Base-by-base conservation (phyloP, 352 stramenopile species). In the Globisporangium okanoganense region DNA sequence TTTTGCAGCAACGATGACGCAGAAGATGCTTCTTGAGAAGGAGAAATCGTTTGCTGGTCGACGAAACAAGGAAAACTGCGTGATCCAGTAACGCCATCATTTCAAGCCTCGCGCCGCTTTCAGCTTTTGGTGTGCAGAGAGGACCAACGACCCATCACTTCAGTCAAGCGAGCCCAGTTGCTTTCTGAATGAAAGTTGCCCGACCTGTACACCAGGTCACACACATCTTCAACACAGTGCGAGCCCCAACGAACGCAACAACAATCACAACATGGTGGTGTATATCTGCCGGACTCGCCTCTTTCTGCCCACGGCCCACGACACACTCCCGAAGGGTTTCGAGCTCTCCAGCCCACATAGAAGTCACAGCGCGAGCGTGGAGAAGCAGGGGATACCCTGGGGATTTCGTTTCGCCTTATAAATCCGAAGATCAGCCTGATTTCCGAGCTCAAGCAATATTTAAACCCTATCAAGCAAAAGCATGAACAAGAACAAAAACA, bases 21-120 rank as follows among this genome's bases (percentile, higher is more conserved):
- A 92, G 59, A 90, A 88, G 60, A 84, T 78, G 64, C 61, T 92
- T 31, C 84, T 92, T 56, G 83, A 92, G 63, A 86, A 84, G 49
- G 83, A 92, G 52, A 90, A 88, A 61, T 86, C 79, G 54, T 71
- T 91, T 38, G 73, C 72, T 38, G 79, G 81, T 24, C 74, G 80
- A 49, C 79, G 83, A 47, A 88, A 78, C 68, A 92, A 92, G 62
- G 83, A 92, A 48, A 92, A 92, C 69, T 92, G 83, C 65, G 65
- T 82, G n/a, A 77, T 92, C 64, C 77, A 86, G 58, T 86, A 86
- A 43, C 16, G 12, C 31, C 35, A 20, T 13, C 33, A 44, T 18
- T 14, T 22, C n/a, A 10, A 31, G 31, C 22, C 50, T 6, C 35
- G 18, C 12, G 13, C 35, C 24, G n/a, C 53, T 27, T 27, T 44